phyloP scores from a whole-genome alignment of 192 early-diverging fungal species.

The Backusella australiensis region DNA sequence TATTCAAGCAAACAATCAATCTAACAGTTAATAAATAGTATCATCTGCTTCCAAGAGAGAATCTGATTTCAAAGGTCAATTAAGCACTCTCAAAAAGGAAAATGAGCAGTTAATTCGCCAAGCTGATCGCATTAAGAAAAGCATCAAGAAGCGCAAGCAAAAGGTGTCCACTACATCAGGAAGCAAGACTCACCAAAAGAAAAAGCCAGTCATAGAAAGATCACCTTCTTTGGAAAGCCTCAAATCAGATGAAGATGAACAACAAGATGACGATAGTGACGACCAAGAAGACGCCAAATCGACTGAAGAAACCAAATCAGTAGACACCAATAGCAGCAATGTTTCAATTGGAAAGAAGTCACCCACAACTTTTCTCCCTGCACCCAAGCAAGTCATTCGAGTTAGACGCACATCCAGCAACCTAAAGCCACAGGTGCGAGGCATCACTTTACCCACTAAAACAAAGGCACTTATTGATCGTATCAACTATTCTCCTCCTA shows the following conservation, averaged over 20 bases:
- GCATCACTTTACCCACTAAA: background rate
- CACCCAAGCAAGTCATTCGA: background rate
- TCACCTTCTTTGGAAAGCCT: background rate
- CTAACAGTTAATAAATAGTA: background rate
- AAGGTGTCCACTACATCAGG: background rate
- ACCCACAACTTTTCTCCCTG: background rate
- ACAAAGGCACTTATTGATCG: background rate
- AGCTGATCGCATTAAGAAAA: background rate
- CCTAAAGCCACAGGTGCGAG: background rate
- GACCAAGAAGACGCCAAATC: background rate
- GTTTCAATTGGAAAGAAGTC: background rate
- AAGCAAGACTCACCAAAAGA: background rate
- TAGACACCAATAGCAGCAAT: background rate
- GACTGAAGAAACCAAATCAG: background rate
- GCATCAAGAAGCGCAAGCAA: background rate
- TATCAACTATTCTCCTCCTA: background rate
- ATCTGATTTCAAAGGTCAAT: slow-evolving; percentile 1
- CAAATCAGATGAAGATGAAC: background rate
- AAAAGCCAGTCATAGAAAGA: background rate
- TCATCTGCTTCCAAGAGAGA: slow-evolving; percentile 9
- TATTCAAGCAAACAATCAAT: background rate
- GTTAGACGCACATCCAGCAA: background rate
- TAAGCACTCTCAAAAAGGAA: slow-evolving; percentile 7
- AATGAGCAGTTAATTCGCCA: slow-evolving; percentile 10
- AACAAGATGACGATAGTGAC: background rate